phyloP scores from a whole-genome alignment of 805 yeast genomes.

The Komagataella phaffii region DNA sequence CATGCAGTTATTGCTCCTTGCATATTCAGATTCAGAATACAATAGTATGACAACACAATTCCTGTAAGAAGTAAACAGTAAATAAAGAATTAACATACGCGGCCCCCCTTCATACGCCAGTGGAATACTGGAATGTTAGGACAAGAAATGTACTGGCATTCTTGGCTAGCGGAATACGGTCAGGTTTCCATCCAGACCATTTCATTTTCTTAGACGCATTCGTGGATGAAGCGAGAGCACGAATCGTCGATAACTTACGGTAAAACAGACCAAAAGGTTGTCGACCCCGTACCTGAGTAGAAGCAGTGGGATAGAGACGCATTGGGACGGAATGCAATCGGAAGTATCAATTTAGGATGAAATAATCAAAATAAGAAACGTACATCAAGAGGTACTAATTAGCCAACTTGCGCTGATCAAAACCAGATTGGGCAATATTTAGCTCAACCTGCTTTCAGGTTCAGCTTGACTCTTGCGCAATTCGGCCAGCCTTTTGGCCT shows the following conservation, averaged over 20 bases:
- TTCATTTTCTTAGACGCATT: not conserved
- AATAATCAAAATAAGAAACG: not conserved
- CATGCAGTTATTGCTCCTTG: not conserved
- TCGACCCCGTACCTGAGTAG: not conserved
- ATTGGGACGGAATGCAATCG: not conserved
- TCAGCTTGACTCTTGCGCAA: constrained; percentile 26
- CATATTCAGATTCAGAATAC: not conserved
- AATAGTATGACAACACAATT: not conserved
- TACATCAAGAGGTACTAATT: not conserved
- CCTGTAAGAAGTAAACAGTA: not conserved
- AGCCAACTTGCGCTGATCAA: not conserved
- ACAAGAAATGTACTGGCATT: not conserved
- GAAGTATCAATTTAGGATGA: not conserved
- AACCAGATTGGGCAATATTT: not conserved
- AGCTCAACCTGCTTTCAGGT: not conserved
- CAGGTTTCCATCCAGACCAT: not conserved
- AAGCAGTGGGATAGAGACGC: not conserved
- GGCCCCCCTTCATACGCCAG: not conserved
- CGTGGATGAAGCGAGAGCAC: too few species aligned
- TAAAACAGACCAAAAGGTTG: too few species aligned
- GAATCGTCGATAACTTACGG: too few species aligned
- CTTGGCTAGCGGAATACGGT: not conserved
- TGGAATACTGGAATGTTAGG: not conserved
- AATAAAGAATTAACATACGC: not conserved
- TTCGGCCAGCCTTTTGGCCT: constrained; percentile 60